Conservation (phyloP, 2,329 filamentous ascomycete genomes). For the Diaporthe nobilis region DNA sequence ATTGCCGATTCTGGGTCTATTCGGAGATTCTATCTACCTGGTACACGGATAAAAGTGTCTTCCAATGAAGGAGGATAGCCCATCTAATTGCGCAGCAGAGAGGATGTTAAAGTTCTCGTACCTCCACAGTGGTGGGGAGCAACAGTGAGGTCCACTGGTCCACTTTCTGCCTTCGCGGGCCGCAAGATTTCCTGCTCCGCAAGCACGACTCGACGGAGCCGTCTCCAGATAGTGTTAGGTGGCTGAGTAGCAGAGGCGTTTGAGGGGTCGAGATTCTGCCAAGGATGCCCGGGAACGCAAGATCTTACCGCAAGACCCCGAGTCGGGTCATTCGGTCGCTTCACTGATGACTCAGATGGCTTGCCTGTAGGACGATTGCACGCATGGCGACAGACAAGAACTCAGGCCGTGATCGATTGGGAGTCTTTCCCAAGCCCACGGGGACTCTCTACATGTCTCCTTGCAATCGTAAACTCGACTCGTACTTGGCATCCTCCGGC, state of each 20-base stretch:
- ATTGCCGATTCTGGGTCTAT: neutral
- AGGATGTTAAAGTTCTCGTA: slow-evolving; percentile 16
- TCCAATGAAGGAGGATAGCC: neutral
- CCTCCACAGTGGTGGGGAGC: slow-evolving; percentile 2
- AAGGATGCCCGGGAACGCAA: slow-evolving; percentile 10
- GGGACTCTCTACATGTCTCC: neutral
- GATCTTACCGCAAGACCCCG: neutral
- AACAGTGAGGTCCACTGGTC: neutral
- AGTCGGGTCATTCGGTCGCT: slow-evolving; percentile 5
- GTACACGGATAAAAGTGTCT: neutral
- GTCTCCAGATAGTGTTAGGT: neutral
- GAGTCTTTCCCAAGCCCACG: neutral
- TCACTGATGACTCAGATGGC: neutral
- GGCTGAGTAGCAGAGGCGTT: slow-evolving; percentile 17
- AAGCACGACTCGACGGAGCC: slow-evolving; percentile 11
- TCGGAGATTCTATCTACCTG: neutral
- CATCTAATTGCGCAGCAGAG: neutral
- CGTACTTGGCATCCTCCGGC: neutral
- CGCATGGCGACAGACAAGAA: neutral
- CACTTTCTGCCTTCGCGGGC: slow-evolving; percentile 18
- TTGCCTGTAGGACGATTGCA: neutral
- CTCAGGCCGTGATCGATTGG: neutral
- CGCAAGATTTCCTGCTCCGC: slow-evolving; percentile 5
- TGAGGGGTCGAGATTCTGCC: slow-evolving; percentile 4
- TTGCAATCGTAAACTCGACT: neutral